Conservation (phyloP, 805 yeast genomes). For the Ascoidea asiatica region DNA sequence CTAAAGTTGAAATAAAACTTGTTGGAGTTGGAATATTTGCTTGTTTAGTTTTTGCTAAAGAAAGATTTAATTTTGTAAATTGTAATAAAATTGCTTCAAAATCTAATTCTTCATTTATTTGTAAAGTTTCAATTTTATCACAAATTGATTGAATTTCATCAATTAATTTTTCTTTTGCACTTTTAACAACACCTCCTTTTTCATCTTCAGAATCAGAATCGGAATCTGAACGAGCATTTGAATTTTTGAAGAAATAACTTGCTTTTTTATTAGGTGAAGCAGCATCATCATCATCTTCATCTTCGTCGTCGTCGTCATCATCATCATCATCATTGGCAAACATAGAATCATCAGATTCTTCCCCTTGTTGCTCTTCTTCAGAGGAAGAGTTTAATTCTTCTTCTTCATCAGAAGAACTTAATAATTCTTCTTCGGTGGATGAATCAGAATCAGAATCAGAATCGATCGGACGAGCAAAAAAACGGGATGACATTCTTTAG, state of each 20-base stretch:
- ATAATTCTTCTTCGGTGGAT: conserved; percentile 30
- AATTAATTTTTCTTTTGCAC: conserved; percentile 83
- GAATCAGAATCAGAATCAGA: conserved; percentile 24
- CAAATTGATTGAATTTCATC: conserved; percentile 74
- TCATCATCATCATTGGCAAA: conserved; percentile 23
- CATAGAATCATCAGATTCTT: conserved; percentile 14
- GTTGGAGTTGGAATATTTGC: conserved; percentile 67
- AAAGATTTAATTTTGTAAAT: conserved; percentile 65
- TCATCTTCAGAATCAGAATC: conserved; percentile 43
- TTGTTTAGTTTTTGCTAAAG: conserved; percentile 56
- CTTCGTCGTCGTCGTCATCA: conserved; percentile 19
- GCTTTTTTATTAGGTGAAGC: conserved; percentile 16
- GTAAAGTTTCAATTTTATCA: conserved; percentile 40
- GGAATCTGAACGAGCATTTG: conserved; percentile 25
- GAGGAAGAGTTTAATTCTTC: conserved; percentile 16
- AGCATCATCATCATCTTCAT: conserved; percentile 18
- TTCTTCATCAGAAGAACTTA: conserved; percentile 28
- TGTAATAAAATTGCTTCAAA: conserved; percentile 68
- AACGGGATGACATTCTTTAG: conserved; percentile 63
- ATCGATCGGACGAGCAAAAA: conserved; percentile 51
- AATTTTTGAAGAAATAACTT: conserved; percentile 15
- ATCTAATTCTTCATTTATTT: conserved; percentile 23
- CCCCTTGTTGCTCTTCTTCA: conserved; percentile 18
- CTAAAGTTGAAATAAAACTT: conserved; percentile 53
- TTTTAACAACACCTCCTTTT: conserved; percentile 75